phyloP scores from a whole-genome alignment of 2,329 filamentous ascomycete species.

The Xylaria sp. region DNA sequence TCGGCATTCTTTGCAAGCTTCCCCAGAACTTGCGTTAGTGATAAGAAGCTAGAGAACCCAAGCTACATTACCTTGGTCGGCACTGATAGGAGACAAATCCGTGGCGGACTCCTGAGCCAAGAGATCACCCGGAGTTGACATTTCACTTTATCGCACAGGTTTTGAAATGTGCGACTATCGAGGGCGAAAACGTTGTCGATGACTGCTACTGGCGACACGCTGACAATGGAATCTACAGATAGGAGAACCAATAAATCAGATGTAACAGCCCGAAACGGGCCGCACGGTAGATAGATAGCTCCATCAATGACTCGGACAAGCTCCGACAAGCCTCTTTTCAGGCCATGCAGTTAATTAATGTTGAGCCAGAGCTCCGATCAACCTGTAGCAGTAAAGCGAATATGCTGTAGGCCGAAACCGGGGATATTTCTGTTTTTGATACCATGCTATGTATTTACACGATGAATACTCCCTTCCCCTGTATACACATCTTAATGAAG shows the following conservation, averaged over 20 bases:
- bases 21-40: neutral
- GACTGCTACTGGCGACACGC: too few species aligned
- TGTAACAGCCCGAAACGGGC: neutral
- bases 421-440: neutral
- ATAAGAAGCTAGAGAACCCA: neutral
- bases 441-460: too few species aligned
- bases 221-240: neutral
- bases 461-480: too few species aligned
- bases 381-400: neutral
- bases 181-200: neutral
- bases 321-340: neutral
- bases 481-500: neutral
- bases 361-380: neutral
- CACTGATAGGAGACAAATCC: conserved; percentile 10
- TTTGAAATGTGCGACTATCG: neutral
- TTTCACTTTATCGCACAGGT: neutral
- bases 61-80: conserved; percentile 18
- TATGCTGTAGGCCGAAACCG: neutral
- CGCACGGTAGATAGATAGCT: neutral
- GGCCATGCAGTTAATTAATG: neutral
- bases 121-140: neutral
- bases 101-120: neutral
- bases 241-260: neutral
- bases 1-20: conserved; percentile 20
- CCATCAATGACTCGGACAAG: neutral